Evolutionary conservation across 345 rosid genomes (phyloP), one percentile per base, ranked within the genome.

Genomic region (Alliaria petiolata): DNA sequence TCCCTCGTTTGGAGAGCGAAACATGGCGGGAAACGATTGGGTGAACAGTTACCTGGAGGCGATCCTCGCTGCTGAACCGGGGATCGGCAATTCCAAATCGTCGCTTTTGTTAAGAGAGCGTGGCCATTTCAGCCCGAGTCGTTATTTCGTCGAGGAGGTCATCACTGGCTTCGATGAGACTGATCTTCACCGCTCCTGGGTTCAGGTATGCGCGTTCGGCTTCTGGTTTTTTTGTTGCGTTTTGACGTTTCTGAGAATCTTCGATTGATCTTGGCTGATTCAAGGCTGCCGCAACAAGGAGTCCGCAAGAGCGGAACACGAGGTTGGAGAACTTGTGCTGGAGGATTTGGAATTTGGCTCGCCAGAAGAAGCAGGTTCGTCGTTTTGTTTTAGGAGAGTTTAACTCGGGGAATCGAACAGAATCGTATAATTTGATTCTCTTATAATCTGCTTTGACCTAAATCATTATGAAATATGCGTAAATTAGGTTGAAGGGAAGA

Each of bases 331-430:
- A 90, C 67, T 75, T 90, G 80, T 86, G 93, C 58, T 90, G 96
- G 96, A 83, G 93, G 86, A 90, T 90, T 72, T 90, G 91, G 96
- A 88, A 90, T 83, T 39, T 86, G 79, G 96, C 96, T 81, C 91
- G 91, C 52, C 82, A 85, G 76, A 90, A 90, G 91, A 90, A 90
- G 65, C 88, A 85, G 93, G 87, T 89, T 66, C 1, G 59, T 36
- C 8, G 8, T 45, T 67, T 22, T 22, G 3, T 22, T 3, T n/a
- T n/a, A n/a, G n/a, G n/a, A n/a, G n/a, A 22, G 25, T 22, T 22
- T 36, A 0, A 30, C 16, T 30, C 22, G 20, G 1, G 11, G 50
- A 45, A 11, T 34, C 16, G 31, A 33, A 5, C 19, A 10, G 15
- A 57, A 45, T 7, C 54, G 1, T 63, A 3, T 22, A 22, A 22